Conservation (phyloP, 208 protist species). For the Leishmania tarentolae region DNA sequence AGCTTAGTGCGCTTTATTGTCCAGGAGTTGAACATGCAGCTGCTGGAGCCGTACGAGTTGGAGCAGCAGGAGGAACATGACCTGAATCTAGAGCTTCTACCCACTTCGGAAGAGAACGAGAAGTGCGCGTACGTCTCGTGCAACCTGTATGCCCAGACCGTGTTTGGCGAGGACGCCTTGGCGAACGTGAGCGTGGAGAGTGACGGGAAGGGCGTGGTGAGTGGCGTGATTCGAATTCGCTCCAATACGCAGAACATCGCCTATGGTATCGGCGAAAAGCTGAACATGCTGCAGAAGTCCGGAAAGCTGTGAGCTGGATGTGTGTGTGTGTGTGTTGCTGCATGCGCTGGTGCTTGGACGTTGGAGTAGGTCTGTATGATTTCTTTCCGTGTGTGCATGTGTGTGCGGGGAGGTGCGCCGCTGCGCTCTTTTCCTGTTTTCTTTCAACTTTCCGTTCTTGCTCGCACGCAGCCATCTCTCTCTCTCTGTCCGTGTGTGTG, state of each 20-base stretch:
- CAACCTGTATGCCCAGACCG: constrained; percentile 96
- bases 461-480: neutral
- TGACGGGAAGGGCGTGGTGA: constrained; percentile 78
- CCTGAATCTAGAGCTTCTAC: constrained; percentile 37
- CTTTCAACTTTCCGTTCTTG: neutral
- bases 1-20: constrained; percentile 94
- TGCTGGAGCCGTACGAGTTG: constrained; percentile 52
- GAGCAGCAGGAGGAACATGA: constrained; percentile 35
- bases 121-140: constrained; percentile 96
- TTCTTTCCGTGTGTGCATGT: neutral
- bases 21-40: constrained; percentile 95
- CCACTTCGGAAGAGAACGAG: constrained; percentile 54
- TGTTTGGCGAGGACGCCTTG: constrained; percentile 98
- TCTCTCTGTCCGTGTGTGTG: neutral
- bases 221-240: constrained; percentile 97
- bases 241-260: constrained; percentile 98
- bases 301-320: constrained; percentile 22
- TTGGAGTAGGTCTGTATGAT: neutral
- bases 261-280: constrained; percentile 97
- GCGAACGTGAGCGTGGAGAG: constrained; percentile 95
- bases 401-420: neutral
- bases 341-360: neutral
- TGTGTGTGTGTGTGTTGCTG: neutral
- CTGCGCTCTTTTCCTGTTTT: neutral
- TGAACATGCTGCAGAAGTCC: constrained; percentile 77